Conservation (phyloP, 768 basidiomycete species). For the Phallus indusiatus region DNA sequence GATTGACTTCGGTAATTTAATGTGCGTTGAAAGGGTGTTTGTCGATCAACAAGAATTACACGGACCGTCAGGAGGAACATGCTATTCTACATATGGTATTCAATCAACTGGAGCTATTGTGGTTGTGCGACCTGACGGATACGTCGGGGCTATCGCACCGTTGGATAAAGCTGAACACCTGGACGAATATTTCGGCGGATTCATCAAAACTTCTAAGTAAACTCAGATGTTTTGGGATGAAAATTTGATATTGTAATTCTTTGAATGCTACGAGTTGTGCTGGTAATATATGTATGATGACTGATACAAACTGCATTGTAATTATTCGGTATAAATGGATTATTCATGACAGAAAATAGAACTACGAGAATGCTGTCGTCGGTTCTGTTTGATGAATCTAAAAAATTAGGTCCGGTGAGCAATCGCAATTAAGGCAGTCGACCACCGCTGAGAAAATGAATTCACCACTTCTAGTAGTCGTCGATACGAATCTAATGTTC, state of each 20-base stretch:
- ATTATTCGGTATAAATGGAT: background rate
- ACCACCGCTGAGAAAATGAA: background rate
- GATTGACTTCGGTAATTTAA: background rate
- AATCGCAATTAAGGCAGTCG: background rate
- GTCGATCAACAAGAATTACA: constrained; percentile 38
- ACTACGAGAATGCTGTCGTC: background rate
- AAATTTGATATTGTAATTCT: no score
- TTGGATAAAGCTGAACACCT: constrained; percentile 31
- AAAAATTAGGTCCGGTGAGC: background rate
- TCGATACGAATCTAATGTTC: constrained; percentile 65
- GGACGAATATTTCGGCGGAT: constrained; percentile 7
- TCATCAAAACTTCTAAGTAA: background rate
- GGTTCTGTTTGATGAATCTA: constrained; percentile 5
- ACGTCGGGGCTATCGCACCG: constrained; percentile 48
- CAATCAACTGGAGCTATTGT: constrained; percentile 37
- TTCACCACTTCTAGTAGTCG: constrained; percentile 51
- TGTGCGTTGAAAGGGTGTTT: constrained; percentile 34
- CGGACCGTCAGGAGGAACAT: constrained; percentile 39
- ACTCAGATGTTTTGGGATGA: background rate
- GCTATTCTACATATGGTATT: constrained; percentile 50
- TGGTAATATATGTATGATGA: no score
- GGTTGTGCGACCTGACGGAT: constrained; percentile 57
- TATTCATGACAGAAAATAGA: background rate
- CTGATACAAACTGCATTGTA: background rate
- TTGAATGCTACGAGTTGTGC: no score